Conservation (phyloP, 352 stramenopile species). For the Phytophthora cactorum region DNA sequence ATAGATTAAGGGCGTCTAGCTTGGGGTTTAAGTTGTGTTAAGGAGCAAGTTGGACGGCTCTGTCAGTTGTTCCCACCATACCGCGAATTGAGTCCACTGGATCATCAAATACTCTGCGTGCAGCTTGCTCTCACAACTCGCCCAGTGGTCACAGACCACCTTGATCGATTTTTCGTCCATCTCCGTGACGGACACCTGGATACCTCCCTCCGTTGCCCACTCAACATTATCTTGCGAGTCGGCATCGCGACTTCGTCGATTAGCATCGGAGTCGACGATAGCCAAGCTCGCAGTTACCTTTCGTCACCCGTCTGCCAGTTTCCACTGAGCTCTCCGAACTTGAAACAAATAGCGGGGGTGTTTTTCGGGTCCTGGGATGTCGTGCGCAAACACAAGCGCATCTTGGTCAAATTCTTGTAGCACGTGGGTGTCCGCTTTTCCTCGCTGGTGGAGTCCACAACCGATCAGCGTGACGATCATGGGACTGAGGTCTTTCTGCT, state of each 20-base stretch:
- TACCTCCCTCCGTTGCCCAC: constrained; percentile 39
- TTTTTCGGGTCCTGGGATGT: constrained; percentile 24
- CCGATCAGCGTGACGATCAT: constrained; percentile 31
- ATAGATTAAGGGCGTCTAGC: background rate
- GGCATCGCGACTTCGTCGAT: constrained; percentile 32
- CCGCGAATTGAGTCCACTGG: constrained; percentile 53
- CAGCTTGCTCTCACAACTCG: constrained; percentile 38
- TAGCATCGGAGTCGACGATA: constrained; percentile 35
- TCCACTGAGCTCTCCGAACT: constrained; percentile 25
- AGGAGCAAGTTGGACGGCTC: constrained; percentile 75
- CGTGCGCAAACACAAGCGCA: constrained; percentile 33
- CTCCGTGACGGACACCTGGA: constrained; percentile 35
- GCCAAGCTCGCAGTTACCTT: constrained; percentile 28
- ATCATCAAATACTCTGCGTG: constrained; percentile 60
- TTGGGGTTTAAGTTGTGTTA: constrained; percentile 47
- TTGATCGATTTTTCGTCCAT: constrained; percentile 35
- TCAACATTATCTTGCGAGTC: constrained; percentile 29
- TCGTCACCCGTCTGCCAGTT: constrained; percentile 16
- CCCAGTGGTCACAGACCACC: constrained; percentile 39
- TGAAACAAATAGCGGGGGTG: constrained; percentile 24
- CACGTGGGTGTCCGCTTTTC: constrained; percentile 22
- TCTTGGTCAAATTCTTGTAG: constrained; percentile 38
- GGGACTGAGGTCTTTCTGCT: constrained; percentile 35
- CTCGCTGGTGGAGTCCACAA: constrained; percentile 31
- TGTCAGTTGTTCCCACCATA: constrained; percentile 58